Conservation (phyloP, 2,329 filamentous ascomycete genomes). For the Aspergillus sp. region DNA sequence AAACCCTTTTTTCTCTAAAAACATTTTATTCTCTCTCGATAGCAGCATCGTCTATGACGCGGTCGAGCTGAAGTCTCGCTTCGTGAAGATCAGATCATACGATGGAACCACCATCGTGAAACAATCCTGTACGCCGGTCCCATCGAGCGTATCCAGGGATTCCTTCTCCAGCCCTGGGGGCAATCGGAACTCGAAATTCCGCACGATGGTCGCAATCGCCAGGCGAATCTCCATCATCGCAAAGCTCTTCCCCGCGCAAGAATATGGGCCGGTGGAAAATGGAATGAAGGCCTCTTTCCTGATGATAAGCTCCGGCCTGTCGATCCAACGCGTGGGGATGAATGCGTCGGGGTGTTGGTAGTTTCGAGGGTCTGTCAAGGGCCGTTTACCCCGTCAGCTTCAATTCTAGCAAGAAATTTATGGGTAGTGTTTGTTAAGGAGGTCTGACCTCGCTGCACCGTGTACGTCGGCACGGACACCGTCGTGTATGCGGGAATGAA, state of each 20-base stretch:
- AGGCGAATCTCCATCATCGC: conserved; percentile 14
- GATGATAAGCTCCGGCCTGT: conserved; percentile 7
- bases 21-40: neutral
- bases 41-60: neutral
- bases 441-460: conserved; percentile 6
- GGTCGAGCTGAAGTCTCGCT: neutral
- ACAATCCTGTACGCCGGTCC: conserved; percentile 7
- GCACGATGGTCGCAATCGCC: conserved; percentile 8
- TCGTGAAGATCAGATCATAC: conserved; percentile 7
- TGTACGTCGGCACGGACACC: conserved; percentile 10
- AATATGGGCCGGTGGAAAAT: conserved; percentile 10
- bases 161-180: conserved; percentile 3
- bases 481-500: conserved; percentile 10
- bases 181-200: conserved; percentile 9
- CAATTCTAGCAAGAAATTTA: no score
- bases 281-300: conserved; percentile 7
- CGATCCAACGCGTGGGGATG: conserved; percentile 11
- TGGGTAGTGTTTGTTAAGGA: neutral
- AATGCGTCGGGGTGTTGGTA: conserved; percentile 7
- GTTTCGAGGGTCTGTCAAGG: conserved; percentile 7
- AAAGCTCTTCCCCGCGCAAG: conserved; percentile 8
- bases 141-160: conserved; percentile 5
- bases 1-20: neutral
- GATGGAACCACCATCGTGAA: conserved; percentile 9
- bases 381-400: neutral